These are phyloP conservation scores for Apostasia ramifera DNA, from an alignment of 106 monocot species.

Conservation along the genomic window DNA sequence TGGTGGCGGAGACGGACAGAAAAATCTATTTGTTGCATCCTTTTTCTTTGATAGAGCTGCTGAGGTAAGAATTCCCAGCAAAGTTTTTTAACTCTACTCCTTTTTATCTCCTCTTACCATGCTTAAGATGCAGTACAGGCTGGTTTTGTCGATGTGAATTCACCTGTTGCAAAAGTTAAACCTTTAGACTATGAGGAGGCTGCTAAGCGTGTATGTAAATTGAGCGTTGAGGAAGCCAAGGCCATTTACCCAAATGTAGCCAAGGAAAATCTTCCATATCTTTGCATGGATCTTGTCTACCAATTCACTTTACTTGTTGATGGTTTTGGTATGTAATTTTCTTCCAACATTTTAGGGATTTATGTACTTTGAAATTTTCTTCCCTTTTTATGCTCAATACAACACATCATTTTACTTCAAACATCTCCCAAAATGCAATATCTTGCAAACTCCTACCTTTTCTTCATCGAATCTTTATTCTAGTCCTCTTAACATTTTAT, in stretches of 20 bases:
- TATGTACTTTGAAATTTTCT: not conserved
- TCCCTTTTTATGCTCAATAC: not conserved
- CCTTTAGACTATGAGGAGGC: conserved; percentile 51
- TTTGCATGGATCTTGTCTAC: conserved; percentile 74
- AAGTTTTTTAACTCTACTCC: not conserved
- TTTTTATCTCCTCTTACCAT: too few species aligned
- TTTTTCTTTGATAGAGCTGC: conserved; percentile 96
- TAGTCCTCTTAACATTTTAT: too few species aligned
- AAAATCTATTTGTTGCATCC: conserved; percentile 84
- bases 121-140: conserved; percentile 20
- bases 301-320: conserved; percentile 64
- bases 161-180: conserved; percentile 42
- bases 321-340: conserved; percentile 43
- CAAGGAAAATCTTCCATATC: conserved; percentile 51
- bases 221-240: conserved; percentile 44
- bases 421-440: too few species aligned
- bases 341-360: not conserved
- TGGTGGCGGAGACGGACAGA: conserved; percentile 91
- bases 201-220: conserved; percentile 46
- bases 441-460: too few species aligned
- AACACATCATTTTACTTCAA: too few species aligned
- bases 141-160: conserved; percentile 41
- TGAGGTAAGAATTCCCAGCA: conserved; percentile 40
- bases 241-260: conserved; percentile 27
- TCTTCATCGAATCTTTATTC: too few species aligned